Conservation (phyloP, 2,329 filamentous ascomycete species). For the Rhexocercosporidium sp. region DNA sequence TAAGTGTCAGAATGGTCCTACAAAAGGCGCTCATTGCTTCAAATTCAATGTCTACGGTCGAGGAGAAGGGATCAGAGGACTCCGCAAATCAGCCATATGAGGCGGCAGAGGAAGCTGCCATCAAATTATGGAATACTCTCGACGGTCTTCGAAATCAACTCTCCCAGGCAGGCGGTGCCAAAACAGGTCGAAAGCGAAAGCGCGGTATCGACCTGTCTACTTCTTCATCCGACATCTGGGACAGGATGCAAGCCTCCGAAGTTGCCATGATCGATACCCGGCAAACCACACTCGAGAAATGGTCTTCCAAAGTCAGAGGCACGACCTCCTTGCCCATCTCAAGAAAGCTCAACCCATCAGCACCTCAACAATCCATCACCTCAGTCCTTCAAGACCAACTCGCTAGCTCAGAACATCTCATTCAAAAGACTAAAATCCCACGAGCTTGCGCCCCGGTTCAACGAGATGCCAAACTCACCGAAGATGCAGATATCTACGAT, state of each 20-base stretch:
- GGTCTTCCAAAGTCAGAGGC: conserved; percentile 80
- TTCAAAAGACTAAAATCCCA: conserved; percentile 72
- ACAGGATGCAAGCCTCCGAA: conserved; percentile 71
- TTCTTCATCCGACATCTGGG: conserved; percentile 72
- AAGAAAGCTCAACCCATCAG: conserved; percentile 59
- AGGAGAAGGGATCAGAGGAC: conserved; percentile 49
- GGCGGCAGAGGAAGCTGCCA: conserved; percentile 83
- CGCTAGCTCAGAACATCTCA: conserved; percentile 65
- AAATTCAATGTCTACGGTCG: conserved; percentile 69
- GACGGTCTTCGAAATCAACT: conserved; percentile 71
- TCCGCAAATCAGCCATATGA: conserved; percentile 59
- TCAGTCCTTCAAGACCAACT: conserved; percentile 73
- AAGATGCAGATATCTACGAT: conserved; percentile 77
- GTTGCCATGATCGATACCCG: conserved; percentile 62
- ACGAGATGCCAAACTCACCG: conserved; percentile 58
- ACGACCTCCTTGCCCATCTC: conserved; percentile 60
- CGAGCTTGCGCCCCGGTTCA: conserved; percentile 80
- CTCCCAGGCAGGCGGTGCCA: conserved; percentile 49
- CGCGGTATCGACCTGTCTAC: conserved; percentile 58
- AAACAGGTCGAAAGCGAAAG: conserved; percentile 66
- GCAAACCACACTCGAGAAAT: conserved; percentile 81
- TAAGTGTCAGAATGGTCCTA: conserved; percentile 89
- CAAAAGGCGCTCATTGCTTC: conserved; percentile 87
- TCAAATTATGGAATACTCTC: conserved; percentile 84
- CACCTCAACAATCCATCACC: conserved; percentile 65